Evolutionary conservation across 2,329 filamentous ascomycete genomes (phyloP), one percentile per base, ranked within the genome.

Genomic region (Pseudogymnoascus sp.): DNA sequence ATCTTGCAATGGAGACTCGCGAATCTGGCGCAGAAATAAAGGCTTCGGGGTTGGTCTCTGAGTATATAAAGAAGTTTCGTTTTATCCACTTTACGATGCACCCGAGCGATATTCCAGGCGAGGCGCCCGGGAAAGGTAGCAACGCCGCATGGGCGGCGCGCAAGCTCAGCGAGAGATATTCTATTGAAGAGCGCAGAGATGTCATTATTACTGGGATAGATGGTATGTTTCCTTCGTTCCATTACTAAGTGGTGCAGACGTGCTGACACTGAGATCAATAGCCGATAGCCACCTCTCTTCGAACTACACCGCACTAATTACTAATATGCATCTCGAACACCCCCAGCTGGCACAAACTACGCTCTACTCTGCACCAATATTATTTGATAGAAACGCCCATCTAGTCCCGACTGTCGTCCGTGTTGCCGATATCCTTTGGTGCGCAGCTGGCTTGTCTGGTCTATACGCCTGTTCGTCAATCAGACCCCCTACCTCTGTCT

Each of bases 321-420:
- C 83, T 20, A 80, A 78, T 59, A 82, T 88, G 77, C 87, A 90
- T 69, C 71, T 81, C 58, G 74, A 79, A 8, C 75, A 85, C 65
- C 81, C 83, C 4, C 81, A 86, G 54, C 85, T 83, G 12, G 81
- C 84, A 12, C 72, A 75, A 33, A 86, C 82, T 25, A 87, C 86
- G 0, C 70, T 90, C 30, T 90, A 90, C 70, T 79, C 85, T 9
- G 85, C 85, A 8, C 87, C 87, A 16, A 86, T 90, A 63, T 84
- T 90, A 63, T 90, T 90, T 66, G 87, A 90, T 68, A 84, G 87
- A 66, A 90, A 90, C 67, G 84, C 87, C 6, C 84, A 89, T 71
- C 79, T 76, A 38, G 86, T 88, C 2, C 85, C 86, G 12, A 80
- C 84, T 16, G 76, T 88, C 36, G 87, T 90, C 60, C 84, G 87